These are phyloP conservation scores for Inonotus hispidus DNA, from an alignment of 1,284 basidiomycete species.

Conservation along the genomic window DNA sequence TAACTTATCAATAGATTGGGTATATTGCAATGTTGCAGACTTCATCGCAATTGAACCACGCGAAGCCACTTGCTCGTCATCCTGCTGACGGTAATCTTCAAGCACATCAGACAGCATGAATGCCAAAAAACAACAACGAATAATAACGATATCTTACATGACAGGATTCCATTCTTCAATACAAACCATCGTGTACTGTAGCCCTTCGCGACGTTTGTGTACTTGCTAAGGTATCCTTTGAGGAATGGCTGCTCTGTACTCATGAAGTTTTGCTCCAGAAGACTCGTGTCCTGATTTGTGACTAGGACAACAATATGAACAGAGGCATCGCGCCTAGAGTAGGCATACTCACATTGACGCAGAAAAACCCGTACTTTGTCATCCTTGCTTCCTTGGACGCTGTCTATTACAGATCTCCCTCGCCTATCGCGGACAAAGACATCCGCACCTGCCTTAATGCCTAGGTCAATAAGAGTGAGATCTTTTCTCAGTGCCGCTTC, in stretches of 20 bases:
- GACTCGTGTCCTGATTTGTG: constrained; percentile 70
- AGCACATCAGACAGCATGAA: not conserved
- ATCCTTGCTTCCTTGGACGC: constrained; percentile 49
- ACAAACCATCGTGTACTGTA: constrained; percentile 96
- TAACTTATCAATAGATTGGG: constrained; percentile 49
- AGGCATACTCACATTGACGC: constrained; percentile 61
- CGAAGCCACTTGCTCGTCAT: constrained; percentile 84
- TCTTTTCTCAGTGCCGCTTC: constrained; percentile 86
- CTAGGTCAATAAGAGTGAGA: constrained; percentile 76
- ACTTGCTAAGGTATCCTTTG: constrained; percentile 84
- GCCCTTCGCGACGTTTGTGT: constrained; percentile 85
- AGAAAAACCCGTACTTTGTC: constrained; percentile 83
- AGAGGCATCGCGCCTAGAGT: not conserved
- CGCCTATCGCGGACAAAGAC: constrained; percentile 82
- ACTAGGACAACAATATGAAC: constrained; percentile 37
- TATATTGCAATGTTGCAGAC: constrained; percentile 60
- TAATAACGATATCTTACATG: constrained; percentile 49
- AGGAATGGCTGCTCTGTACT: constrained; percentile 58
- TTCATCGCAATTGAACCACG: constrained; percentile 89
- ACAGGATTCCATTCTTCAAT: constrained; percentile 79
- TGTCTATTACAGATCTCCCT: constrained; percentile 75
- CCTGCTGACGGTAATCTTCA: constrained; percentile 83
- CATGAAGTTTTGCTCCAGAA: constrained; percentile 41
- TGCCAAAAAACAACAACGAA: constrained; percentile 9
- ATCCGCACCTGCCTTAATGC: constrained; percentile 82